Percentiles rank a stretch among this genome's conserved stretches.
phyloP scores from a whole-genome alignment of 2,329 filamentous ascomycete genomes.

The Ilyonectria robusta region DNA sequence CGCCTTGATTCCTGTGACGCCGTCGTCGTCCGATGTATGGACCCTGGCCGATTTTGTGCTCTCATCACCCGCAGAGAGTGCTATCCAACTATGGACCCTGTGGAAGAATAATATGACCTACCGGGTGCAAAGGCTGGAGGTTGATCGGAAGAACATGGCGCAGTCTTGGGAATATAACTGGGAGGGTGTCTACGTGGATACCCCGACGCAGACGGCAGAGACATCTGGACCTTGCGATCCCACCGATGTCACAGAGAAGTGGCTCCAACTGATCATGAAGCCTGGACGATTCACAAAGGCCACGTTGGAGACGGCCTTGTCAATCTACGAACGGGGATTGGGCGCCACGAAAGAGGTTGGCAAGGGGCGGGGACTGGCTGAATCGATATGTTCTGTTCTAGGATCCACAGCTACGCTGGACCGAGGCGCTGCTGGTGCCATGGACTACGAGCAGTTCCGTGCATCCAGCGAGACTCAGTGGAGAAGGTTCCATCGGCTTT shows the following conservation, averaged over 20 bases:
- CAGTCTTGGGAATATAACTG: constrained; percentile 78
- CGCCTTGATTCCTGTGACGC: constrained; percentile 75
- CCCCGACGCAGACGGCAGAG: constrained; percentile 66
- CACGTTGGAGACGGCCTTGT: constrained; percentile 86
- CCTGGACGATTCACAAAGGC: constrained; percentile 86
- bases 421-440: constrained; percentile 71
- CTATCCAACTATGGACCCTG: constrained; percentile 78
- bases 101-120: constrained; percentile 91
- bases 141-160: constrained; percentile 75
- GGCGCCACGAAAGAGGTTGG: constrained; percentile 53
- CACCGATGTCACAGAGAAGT: constrained; percentile 83
- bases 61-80: constrained; percentile 66
- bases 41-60: constrained; percentile 83
- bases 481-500: constrained; percentile 89
- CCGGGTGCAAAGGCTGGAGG: constrained; percentile 79
- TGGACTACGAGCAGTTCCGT: constrained; percentile 84
- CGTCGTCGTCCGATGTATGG: constrained; percentile 83
- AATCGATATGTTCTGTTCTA: constrained; percentile 82
- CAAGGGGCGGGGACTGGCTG: constrained; percentile 74
- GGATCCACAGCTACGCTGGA: constrained; percentile 77
- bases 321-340: constrained; percentile 81
- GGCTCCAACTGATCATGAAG: constrained; percentile 86
- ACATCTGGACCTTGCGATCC: constrained; percentile 74
- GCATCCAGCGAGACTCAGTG: constrained; percentile 85
- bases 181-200: constrained; percentile 77